These are phyloP conservation scores for Cyanidioschyzon merolae DNA, from an alignment of 23 red algal genomes.

Conservation along the genomic window DNA sequence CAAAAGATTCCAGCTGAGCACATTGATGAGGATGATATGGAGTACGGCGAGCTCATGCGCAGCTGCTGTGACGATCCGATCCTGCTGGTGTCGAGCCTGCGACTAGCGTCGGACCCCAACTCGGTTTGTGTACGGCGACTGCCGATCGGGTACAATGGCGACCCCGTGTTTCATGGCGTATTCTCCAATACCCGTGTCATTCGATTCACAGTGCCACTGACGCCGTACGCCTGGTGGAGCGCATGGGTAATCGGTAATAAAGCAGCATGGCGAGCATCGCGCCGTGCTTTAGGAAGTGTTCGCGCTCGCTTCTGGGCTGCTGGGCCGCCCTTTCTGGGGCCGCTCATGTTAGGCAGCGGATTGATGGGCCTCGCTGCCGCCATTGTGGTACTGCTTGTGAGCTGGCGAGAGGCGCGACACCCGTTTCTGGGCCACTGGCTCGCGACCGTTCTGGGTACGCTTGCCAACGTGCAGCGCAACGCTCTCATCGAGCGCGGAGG, in stretches of 20 bases:
- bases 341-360: no score
- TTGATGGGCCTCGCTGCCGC: no score
- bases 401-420: no score
- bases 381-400: no score
- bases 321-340: no score
- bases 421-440: no score
- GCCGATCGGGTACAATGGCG: conserved; percentile 26
- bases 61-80: conserved; percentile 7
- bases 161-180: conserved; percentile 24
- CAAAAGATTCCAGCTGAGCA: not conserved
- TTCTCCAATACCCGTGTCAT: conserved; percentile 24
- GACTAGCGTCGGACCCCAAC: not conserved
- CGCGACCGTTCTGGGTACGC: no score
- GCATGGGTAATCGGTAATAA: not conserved
- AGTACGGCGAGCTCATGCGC: not conserved
- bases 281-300: not conserved
- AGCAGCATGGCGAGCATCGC: conserved; percentile 3
- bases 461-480: no score
- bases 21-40: not conserved
- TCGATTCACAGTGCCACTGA: not conserved
- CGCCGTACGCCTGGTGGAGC: conserved; percentile 17
- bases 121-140: conserved; percentile 15
- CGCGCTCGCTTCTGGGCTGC: not conserved
- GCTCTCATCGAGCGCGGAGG: no score
- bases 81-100: conserved; percentile 8